phyloP scores from a whole-genome alignment of 2,329 filamentous ascomycete genomes.

The Cordyceps farinosa region DNA sequence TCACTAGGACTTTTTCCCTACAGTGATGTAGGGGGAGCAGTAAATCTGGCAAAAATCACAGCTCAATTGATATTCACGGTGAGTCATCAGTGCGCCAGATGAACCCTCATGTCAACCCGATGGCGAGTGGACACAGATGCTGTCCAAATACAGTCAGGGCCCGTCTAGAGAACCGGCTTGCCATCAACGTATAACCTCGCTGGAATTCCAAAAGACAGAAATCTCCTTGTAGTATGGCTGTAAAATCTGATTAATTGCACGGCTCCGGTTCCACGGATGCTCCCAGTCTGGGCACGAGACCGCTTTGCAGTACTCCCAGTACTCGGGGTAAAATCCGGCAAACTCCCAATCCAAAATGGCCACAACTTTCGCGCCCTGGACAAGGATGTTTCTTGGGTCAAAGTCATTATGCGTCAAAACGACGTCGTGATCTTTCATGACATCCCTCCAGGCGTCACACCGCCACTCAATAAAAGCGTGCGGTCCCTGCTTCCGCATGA shows the following conservation, averaged over 20 bases:
- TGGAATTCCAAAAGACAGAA: conserved; percentile 13
- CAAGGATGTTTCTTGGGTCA: conserved; percentile 17
- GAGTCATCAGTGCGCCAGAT: too few relatives aligned
- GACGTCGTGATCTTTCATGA: conserved; percentile 20
- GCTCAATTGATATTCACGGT: too few relatives aligned
- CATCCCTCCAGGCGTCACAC: conserved; percentile 19
- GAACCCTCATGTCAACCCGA: too few relatives aligned
- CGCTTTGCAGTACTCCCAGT: conserved; percentile 19
- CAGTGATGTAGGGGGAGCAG: too few relatives aligned
- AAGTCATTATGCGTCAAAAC: conserved; percentile 19
- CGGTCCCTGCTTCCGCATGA: conserved; percentile 19
- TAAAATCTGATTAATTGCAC: conserved; percentile 15
- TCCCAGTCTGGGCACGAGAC: conserved; percentile 10
- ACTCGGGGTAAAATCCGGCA: conserved; percentile 16
- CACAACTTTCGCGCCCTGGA: conserved; percentile 3
- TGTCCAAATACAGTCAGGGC: too few relatives aligned
- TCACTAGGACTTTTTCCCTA: too few relatives aligned
- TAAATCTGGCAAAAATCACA: too few relatives aligned
- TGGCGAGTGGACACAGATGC: too few relatives aligned
- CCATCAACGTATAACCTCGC: conserved; percentile 13
- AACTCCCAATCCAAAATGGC: conserved; percentile 24
- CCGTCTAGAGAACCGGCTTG: too few relatives aligned
- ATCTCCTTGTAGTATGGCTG: conserved; percentile 17
- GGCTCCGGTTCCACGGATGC: conserved; percentile 12
- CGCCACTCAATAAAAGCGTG: conserved; percentile 16